Conservation (phyloP, 169 alveolate species). For the Besnoitia besnoiti region DNA sequence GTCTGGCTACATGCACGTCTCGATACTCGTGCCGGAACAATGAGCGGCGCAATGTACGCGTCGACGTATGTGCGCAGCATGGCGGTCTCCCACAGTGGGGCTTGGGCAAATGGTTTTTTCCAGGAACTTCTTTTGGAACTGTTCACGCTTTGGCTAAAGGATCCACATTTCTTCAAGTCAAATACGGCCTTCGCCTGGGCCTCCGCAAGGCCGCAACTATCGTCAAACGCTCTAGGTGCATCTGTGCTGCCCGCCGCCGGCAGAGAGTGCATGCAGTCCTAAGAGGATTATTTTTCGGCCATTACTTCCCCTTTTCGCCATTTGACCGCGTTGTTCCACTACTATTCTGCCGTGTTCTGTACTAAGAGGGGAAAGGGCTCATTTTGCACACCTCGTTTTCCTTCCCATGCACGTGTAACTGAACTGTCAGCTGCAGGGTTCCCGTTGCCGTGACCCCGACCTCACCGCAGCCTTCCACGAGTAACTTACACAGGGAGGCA, state of each 20-base stretch:
- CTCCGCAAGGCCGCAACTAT: background rate
- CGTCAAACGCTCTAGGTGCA: background rate
- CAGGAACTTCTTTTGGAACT: background rate
- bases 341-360: no score
- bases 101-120: background rate
- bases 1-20: background rate
- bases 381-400: background rate
- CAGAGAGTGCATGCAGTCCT: background rate
- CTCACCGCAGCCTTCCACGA: background rate
- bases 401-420: background rate
- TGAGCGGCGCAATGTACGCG: background rate
- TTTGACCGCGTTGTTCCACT: no score
- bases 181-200: background rate
- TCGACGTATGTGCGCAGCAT: background rate
- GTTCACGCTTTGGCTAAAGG: background rate
- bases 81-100: background rate
- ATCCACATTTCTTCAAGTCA: background rate
- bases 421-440: background rate
- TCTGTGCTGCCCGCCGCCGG: background rate
- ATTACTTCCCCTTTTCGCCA: no score
- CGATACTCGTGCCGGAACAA: background rate
- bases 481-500: background rate
- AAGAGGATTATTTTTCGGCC: background rate
- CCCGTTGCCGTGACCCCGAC: slow-evolving; percentile 1
- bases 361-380: no score